phyloP scores from a whole-genome alignment of 2,329 filamentous ascomycete genomes.

The Colletotrichum graminicola region DNA sequence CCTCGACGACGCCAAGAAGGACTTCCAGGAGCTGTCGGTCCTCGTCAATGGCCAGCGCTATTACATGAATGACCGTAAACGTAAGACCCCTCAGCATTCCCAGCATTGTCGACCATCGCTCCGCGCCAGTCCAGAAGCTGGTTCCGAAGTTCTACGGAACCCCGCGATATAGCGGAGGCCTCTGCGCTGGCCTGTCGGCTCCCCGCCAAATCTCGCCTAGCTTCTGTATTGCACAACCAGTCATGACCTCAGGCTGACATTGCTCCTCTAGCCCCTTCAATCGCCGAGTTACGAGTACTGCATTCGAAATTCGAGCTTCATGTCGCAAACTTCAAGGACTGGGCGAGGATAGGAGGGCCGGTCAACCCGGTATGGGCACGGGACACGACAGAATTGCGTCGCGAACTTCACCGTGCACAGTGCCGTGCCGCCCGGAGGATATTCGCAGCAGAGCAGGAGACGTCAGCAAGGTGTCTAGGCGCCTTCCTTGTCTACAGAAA shows the following conservation, averaged over 20 bases:
- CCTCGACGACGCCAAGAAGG: slow-evolving; percentile 70
- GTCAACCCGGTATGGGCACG: slow-evolving; percentile 68
- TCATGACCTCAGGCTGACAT: slow-evolving; percentile 40
- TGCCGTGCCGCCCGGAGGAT: slow-evolving; percentile 69
- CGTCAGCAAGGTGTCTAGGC: slow-evolving; percentile 65
- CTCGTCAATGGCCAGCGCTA: slow-evolving; percentile 68
- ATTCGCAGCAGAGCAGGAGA: slow-evolving; percentile 63
- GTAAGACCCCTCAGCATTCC: slow-evolving; percentile 53
- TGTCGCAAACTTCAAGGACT: slow-evolving; percentile 64
- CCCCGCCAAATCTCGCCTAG: slow-evolving; percentile 26
- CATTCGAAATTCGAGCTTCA: slow-evolving; percentile 61
- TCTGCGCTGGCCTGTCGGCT: slow-evolving; percentile 2
- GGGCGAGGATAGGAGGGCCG: slow-evolving; percentile 66
- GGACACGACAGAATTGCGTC: slow-evolving; percentile 63
- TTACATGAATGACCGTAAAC: slow-evolving; percentile 68
- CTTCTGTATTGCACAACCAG: slow-evolving; percentile 14
- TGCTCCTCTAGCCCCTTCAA: slow-evolving; percentile 60
- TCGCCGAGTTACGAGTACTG: slow-evolving; percentile 63
- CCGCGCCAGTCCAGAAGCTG: slow-evolving; percentile 16
- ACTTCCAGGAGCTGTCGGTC: slow-evolving; percentile 69
- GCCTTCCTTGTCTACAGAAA: slow-evolving; percentile 66
- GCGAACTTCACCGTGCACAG: slow-evolving; percentile 68
- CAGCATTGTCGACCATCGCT: slow-evolving; percentile 2
- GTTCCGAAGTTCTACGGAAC: slow-evolving; percentile 23
- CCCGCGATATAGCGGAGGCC: slow-evolving; percentile 26